These are phyloP conservation scores for Hawksworthiomyces lignivorus DNA, from an alignment of 2,329 filamentous ascomycete genomes.

Conservation along the genomic window DNA sequence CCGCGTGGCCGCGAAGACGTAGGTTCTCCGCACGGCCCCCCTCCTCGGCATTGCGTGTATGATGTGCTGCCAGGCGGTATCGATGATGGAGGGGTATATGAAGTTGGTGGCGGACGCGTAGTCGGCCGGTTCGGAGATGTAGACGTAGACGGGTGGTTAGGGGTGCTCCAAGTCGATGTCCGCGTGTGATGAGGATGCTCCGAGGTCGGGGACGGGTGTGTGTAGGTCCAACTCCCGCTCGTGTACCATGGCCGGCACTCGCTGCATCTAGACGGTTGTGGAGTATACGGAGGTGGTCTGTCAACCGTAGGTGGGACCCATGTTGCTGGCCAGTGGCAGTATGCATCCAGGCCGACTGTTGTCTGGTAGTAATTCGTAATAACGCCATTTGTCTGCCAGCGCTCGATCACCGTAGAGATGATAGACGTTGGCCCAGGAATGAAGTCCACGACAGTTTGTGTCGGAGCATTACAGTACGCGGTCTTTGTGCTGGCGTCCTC, in stretches of 20 bases:
- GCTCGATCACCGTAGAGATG: conserved; percentile 11
- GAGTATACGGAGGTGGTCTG: conserved; percentile 7
- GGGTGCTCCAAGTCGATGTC: not conserved
- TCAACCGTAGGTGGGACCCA: conserved; percentile 8
- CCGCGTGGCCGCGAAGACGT: no score
- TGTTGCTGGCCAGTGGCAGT: conserved; percentile 14
- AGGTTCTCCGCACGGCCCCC: no score
- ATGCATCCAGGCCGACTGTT: conserved; percentile 13
- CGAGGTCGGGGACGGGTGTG: conserved; percentile 1
- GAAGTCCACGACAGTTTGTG: conserved; percentile 15
- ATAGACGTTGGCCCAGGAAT: conserved; percentile 12
- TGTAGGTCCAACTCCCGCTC: conserved; percentile 10
- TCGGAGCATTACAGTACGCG: conserved; percentile 12
- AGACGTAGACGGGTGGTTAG: not conserved
- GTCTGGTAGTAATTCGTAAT: conserved; percentile 15
- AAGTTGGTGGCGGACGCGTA: no score
- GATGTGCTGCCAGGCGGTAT: not conserved
- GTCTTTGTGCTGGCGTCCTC: conserved; percentile 6
- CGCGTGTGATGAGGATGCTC: not conserved
- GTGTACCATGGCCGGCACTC: conserved; percentile 12
- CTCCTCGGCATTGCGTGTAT: no score
- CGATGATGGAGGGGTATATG: not conserved
- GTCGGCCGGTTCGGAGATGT: not conserved
- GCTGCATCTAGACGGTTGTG: conserved; percentile 1
- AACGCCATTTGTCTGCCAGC: conserved; percentile 12